Percentiles rank a stretch among this genome's conserved stretches.
These are phyloP conservation scores for Coffea eugenioides DNA, from an alignment of 257 asterid genomes.

Conservation along the genomic window DNA sequence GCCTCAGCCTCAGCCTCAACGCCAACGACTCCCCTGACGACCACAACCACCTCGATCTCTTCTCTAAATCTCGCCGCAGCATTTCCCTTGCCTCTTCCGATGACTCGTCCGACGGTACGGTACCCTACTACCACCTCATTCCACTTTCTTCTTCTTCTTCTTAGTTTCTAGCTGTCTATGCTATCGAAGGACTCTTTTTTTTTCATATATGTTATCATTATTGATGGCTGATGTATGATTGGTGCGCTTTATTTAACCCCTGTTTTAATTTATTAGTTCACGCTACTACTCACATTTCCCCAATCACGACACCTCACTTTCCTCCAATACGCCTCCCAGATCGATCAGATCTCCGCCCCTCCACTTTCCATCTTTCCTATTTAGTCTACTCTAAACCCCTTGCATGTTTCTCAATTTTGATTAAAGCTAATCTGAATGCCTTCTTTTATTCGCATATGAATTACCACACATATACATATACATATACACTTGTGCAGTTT, in stretches of 20 bases:
- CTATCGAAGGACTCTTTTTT: neutral
- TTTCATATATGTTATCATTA: neutral
- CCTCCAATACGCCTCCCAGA: no score
- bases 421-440: neutral
- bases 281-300: neutral
- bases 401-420: neutral
- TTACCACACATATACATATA: no score
- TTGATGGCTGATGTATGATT: neutral
- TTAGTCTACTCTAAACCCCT: neutral
- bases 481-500: conserved; percentile 12
- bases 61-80: conserved; percentile 78
- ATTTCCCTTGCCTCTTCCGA: conserved; percentile 46
- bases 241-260: neutral
- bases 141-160: neutral
- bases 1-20: conserved; percentile 52
- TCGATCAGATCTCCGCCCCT: neutral
- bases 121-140: neutral
- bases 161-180: neutral
- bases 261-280: no score
- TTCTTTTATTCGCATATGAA: no score
- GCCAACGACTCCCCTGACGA: conserved; percentile 44
- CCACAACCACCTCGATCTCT: conserved; percentile 63
- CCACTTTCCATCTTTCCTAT: no score
- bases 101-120: conserved; percentile 28
- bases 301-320: no score